Conservation (phyloP, 108 stramenopile species). For the Nitzschia inconspicua region DNA sequence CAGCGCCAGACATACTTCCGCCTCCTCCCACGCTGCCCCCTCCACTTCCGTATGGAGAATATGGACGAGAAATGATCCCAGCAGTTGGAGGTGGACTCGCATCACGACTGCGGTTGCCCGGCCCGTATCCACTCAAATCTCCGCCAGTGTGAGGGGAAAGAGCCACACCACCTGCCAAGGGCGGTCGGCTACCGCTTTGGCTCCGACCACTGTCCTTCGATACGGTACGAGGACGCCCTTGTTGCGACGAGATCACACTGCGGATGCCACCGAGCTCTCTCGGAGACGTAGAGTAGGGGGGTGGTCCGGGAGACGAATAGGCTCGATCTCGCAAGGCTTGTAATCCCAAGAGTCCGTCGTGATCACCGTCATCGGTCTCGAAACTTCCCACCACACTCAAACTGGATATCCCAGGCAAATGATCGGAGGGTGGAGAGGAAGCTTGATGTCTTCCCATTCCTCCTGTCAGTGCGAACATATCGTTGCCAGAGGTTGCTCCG, state of each 20-base stretch:
- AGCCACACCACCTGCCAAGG: constrained; percentile 17
- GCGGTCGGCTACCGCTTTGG: constrained; percentile 14
- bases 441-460: background rate
- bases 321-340: constrained; percentile 45
- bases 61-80: constrained; percentile 30
- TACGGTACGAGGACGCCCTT: constrained; percentile 10
- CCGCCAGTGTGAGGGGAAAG: constrained; percentile 14
- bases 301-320: constrained; percentile 38
- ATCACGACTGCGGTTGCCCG: constrained; percentile 18
- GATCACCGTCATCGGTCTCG: constrained; percentile 16
- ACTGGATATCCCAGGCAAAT: constrained; percentile 2
- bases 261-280: background rate
- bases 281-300: too few species aligned
- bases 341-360: constrained; percentile 34
- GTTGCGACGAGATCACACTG: background rate
- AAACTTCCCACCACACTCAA: constrained; percentile 8
- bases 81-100: constrained; percentile 18
- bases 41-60: background rate
- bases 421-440: background rate
- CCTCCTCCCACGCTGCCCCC: background rate
- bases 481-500: constrained; percentile 10
- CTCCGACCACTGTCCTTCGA: constrained; percentile 24
- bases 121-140: constrained; percentile 1
- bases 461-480: background rate
- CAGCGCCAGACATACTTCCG: too few species aligned